Evolutionary conservation across 2,329 filamentous ascomycete species (phyloP).

Genomic region (Lachnum nothofagi): DNA sequence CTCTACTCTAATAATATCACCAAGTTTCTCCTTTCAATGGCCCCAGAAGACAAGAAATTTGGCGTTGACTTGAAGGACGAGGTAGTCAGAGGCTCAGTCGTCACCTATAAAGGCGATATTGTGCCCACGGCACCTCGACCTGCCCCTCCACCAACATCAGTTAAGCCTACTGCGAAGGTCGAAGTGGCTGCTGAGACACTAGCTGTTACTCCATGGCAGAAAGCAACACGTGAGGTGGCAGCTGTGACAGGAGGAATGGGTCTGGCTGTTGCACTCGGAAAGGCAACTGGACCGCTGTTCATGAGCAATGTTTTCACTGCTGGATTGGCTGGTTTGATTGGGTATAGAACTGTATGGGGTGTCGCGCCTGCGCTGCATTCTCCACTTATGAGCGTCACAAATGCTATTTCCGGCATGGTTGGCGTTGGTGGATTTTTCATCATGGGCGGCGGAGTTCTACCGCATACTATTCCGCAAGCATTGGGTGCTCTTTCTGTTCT

Average conservation of each 20-base stretch:
- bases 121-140: slow-evolving; percentile 71
- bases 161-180: slow-evolving; percentile 45
- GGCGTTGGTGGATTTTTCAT: slow-evolving; percentile 85
- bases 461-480: slow-evolving; percentile 70
- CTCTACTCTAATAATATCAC: slow-evolving; percentile 92
- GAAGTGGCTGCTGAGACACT: slow-evolving; percentile 53
- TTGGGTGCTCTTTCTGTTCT: slow-evolving; percentile 77
- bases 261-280: slow-evolving; percentile 68
- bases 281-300: slow-evolving; percentile 74
- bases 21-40: slow-evolving; percentile 79
- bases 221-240: slow-evolving; percentile 69
- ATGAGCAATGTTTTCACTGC: slow-evolving; percentile 88
- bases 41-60: slow-evolving; percentile 71
- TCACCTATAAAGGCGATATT: slow-evolving; percentile 71
- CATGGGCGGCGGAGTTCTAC: slow-evolving; percentile 74
- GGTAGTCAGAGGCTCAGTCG: slow-evolving; percentile 79
- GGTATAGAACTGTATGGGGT: slow-evolving; percentile 85
- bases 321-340: slow-evolving; percentile 75
- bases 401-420: slow-evolving; percentile 88
- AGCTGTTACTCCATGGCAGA: slow-evolving; percentile 76
- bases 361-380: slow-evolving; percentile 79
- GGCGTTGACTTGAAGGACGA: slow-evolving; percentile 78
- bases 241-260: slow-evolving; percentile 74
- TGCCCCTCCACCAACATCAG: slow-evolving; percentile 48
- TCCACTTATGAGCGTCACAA: slow-evolving; percentile 87